These are phyloP conservation scores for Solanum sparsipilum DNA, from an alignment of 257 asterid genomes.

Conservation along the genomic window DNA sequence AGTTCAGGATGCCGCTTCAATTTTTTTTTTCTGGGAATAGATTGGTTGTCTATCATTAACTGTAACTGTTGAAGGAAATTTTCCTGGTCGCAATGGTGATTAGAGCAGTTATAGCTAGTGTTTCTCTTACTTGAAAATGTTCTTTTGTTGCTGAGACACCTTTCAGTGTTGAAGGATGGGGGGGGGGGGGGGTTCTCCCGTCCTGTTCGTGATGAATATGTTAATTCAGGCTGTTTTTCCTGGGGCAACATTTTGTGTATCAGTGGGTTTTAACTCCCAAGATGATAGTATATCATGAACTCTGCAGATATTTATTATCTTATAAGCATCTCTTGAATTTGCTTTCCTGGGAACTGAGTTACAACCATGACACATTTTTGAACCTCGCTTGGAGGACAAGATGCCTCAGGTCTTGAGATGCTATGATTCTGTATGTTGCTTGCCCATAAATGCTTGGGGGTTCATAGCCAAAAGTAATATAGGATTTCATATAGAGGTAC, in stretches of 20 bases:
- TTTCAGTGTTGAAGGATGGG: not conserved
- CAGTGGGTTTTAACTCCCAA: not conserved
- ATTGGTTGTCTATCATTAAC: not conserved
- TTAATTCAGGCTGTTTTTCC: not conserved
- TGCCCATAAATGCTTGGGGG: not conserved
- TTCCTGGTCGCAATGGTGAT: not conserved
- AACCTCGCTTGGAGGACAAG: not conserved
- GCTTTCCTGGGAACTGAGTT: not conserved
- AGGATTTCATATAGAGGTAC: not conserved
- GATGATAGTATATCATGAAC: not conserved
- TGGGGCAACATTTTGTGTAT: not conserved
- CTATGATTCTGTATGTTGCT: not conserved
- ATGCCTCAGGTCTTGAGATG: not conserved
- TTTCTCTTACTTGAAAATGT: not conserved
- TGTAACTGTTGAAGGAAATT: not conserved
- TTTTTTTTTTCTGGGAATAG: not conserved
- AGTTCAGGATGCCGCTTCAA: not conserved
- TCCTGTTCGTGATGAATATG: not conserved
- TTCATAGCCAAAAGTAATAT: not conserved
- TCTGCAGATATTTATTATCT: not conserved
- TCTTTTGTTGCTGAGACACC: not conserved
- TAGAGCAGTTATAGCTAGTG: not conserved
- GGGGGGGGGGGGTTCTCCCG: not conserved
- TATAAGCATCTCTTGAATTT: not conserved
- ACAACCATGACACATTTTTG: not conserved